phyloP scores from a whole-genome alignment of 2,329 filamentous ascomycete species.

The Aureobasidium namibiae region DNA sequence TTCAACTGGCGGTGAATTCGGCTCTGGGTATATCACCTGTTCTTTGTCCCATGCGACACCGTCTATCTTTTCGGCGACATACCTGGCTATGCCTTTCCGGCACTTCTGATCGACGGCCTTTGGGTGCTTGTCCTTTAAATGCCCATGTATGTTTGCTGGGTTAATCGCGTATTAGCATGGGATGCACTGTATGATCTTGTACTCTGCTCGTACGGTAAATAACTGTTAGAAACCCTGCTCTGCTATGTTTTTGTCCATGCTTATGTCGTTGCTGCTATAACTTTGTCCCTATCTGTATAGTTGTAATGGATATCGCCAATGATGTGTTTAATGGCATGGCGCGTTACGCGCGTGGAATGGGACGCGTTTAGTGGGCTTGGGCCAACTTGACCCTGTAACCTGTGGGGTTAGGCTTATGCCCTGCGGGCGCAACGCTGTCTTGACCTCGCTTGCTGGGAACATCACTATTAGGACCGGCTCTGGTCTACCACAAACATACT shows the following conservation, averaged over 20 bases:
- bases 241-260: not conserved
- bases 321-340: not conserved
- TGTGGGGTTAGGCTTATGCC: not conserved
- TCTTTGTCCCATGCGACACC: not conserved
- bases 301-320: not conserved
- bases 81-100: not conserved
- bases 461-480: not conserved
- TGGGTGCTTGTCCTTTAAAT: not conserved
- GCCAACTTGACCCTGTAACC: not conserved
- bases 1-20: not conserved
- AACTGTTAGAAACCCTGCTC: not conserved
- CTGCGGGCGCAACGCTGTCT: not conserved
- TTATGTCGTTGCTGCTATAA: not conserved
- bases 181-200: not conserved
- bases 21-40: not conserved
- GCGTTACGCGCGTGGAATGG: not conserved
- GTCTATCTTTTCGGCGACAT: not conserved
- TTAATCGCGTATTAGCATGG: not conserved
- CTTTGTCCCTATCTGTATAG: not conserved
- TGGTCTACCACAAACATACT: not conserved
- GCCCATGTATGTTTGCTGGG: not conserved
- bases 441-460: not conserved
- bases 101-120: not conserved
- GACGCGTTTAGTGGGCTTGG: not conserved
- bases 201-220: not conserved